A percentile compares a stretch with the other conserved stretches of the same genome.
These are phyloP conservation scores for Gillenia trifoliata DNA, from an alignment of 306 rosid genomes.

Conservation along the genomic window DNA sequence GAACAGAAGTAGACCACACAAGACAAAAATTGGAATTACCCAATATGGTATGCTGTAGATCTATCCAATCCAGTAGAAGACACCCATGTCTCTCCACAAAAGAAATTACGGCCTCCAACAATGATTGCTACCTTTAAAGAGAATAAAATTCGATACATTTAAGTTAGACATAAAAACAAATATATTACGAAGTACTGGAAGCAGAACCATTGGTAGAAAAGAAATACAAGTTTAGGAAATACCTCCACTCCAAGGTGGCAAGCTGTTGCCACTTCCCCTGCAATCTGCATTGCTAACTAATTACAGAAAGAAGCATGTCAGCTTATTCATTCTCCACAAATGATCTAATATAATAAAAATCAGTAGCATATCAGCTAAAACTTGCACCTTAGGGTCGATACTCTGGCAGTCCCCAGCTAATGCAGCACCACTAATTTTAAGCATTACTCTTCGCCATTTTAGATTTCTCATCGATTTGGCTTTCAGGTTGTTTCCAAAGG, in stretches of 20 bases:
- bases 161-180: too few species aligned
- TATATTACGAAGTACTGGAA: background rate
- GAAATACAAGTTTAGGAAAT: background rate
- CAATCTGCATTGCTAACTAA: conserved; percentile 48
- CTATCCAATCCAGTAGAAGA: conserved; percentile 39
- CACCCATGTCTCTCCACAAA: conserved; percentile 36
- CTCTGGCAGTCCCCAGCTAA: conserved; percentile 45
- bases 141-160: background rate
- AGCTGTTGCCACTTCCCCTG: conserved; percentile 44
- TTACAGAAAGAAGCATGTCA: conserved; percentile 34
- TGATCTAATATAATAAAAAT: background rate
- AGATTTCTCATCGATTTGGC: conserved; percentile 22
- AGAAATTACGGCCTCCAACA: conserved; percentile 41
- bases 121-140: conserved; percentile 33
- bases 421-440: conserved; percentile 47
- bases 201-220: background rate
- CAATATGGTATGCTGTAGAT: conserved; percentile 37
- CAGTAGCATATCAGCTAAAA: conserved; percentile 1
- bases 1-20: background rate
- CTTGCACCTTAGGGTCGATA: conserved; percentile 40
- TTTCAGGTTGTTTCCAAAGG: conserved; percentile 18
- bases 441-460: conserved; percentile 42
- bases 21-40: conserved; percentile 17
- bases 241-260: conserved; percentile 41
- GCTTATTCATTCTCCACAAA: background rate